Percentiles rank a stretch among this genome's conserved stretches.
Conservation (phyloP, 2,329 filamentous ascomycete species). For the Epichloe coenophiala region DNA sequence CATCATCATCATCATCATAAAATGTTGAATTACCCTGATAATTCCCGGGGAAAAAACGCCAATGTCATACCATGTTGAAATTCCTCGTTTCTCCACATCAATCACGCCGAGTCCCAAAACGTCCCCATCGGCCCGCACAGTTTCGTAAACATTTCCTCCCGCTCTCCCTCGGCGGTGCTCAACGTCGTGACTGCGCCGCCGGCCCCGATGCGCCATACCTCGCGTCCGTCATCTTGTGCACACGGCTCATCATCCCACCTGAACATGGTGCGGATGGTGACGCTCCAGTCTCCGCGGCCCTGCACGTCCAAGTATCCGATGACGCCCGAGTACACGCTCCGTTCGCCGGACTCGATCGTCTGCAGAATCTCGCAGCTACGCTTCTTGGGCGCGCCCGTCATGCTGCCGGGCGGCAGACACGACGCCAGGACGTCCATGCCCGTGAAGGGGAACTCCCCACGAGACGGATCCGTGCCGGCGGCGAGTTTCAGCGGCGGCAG, state of each 20-base stretch:
- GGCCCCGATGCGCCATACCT: conserved; percentile 73
- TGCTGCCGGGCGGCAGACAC: conserved; percentile 77
- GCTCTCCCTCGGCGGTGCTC: conserved; percentile 68
- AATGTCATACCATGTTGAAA: no score
- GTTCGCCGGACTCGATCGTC: conserved; percentile 48
- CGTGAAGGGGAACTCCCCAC: conserved; percentile 25
- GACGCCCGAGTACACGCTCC: conserved; percentile 77
- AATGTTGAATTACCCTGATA: no score
- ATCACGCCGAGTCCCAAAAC: conserved; percentile 25
- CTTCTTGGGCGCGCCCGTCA: conserved; percentile 95
- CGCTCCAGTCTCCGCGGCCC: conserved; percentile 79
- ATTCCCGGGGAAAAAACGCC: no score
- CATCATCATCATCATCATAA: not conserved
- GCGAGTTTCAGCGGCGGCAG: conserved; percentile 23
- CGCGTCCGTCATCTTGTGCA: conserved; percentile 22
- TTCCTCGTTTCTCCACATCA: no score
- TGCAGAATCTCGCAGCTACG: conserved; percentile 74
- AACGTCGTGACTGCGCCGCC: conserved; percentile 82
- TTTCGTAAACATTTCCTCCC: conserved; percentile 82
- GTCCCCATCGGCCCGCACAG: conserved; percentile 43
- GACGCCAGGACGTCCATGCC: conserved; percentile 66
- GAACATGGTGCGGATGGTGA: conserved; percentile 76
- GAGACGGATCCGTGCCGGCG: conserved; percentile 5
- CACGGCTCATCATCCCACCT: conserved; percentile 48
- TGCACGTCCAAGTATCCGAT: conserved; percentile 81